phyloP scores from a whole-genome alignment of 2,329 filamentous ascomycete genomes.

The Neofusicoccum sp. region DNA sequence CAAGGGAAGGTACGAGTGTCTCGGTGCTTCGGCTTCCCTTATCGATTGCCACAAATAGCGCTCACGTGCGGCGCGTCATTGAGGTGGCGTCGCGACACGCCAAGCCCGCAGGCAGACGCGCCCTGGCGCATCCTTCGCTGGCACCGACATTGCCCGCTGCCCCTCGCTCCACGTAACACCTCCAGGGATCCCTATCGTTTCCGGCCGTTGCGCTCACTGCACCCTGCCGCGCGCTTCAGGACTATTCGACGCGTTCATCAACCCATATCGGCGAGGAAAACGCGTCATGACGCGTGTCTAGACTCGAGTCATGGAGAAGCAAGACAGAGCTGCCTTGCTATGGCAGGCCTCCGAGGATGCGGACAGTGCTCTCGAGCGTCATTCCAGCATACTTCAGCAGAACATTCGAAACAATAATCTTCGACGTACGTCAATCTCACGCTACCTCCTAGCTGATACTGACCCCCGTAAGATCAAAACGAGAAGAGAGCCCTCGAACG shows the following conservation, averaged over 20 bases:
- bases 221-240: background rate
- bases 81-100: background rate
- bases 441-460: background rate
- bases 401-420: background rate
- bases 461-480: background rate
- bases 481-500: constrained; percentile 1
- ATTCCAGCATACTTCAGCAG: background rate
- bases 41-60: constrained; percentile 8
- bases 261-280: background rate
- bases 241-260: background rate
- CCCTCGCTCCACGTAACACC: background rate
- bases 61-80: constrained; percentile 10
- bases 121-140: background rate
- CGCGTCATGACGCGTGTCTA: constrained; percentile 2
- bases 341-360: background rate
- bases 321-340: background rate
- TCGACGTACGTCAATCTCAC: background rate
- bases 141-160: background rate
- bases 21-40: background rate
- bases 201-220: too few relatives aligned
- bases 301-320: constrained; percentile 6
- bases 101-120: background rate
- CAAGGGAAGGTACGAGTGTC: background rate
- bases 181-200: background rate
- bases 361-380: background rate